A percentile compares a stretch with the other conserved stretches of the same genome.
Conservation (phyloP, 2,329 filamentous ascomycete species). For the Lasiodiplodia gonubiensis region DNA sequence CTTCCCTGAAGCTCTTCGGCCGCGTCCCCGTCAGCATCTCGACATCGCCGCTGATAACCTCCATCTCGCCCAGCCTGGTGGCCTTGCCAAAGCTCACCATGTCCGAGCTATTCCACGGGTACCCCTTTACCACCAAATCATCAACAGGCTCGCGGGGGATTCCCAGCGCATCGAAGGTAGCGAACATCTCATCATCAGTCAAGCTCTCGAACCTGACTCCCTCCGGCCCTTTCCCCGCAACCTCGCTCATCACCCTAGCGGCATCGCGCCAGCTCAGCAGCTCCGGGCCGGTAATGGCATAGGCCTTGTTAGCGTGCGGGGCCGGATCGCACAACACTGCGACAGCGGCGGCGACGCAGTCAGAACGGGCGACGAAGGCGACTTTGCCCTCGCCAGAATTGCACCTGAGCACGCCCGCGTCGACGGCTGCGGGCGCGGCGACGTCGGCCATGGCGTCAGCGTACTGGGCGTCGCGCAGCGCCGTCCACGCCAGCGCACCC, state of each 20-base stretch:
- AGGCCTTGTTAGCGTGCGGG: background rate
- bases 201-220: background rate
- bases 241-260: conserved; percentile 6
- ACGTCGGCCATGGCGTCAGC: conserved; percentile 21
- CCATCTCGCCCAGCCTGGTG: conserved; percentile 24
- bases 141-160: conserved; percentile 11
- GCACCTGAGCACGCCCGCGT: background rate
- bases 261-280: conserved; percentile 19
- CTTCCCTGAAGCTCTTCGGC: conserved; percentile 11
- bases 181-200: conserved; percentile 11
- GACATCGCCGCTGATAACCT: conserved; percentile 9
- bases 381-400: conserved; percentile 14
- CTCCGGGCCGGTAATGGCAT: conserved; percentile 25
- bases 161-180: background rate
- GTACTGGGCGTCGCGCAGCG: conserved; percentile 27
- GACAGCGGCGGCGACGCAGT: conserved; percentile 22
- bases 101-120: conserved; percentile 11
- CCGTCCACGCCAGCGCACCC: background rate
- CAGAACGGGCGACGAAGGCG: conserved; percentile 15
- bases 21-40: conserved; percentile 11
- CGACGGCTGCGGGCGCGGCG: background rate
- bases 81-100: conserved; percentile 23
- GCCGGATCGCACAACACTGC: conserved; percentile 6
- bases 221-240: background rate
- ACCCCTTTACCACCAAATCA: background rate